phyloP scores from a whole-genome alignment of 2,329 filamentous ascomycete genomes.

The Cladosporium sp. region DNA sequence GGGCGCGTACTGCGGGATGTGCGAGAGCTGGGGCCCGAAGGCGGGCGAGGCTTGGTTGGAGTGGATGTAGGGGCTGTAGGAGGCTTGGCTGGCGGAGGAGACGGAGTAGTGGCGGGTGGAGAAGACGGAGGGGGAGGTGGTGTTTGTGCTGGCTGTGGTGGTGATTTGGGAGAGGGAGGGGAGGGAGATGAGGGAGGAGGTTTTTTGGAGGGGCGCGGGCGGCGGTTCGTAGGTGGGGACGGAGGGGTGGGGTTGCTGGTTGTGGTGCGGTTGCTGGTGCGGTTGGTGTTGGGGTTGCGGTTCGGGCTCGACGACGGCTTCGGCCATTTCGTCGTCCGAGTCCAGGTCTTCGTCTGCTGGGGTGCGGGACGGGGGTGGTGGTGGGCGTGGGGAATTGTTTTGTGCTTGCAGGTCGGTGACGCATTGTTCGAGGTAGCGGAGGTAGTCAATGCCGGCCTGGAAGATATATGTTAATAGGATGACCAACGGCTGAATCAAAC shows the following conservation, averaged over 20 bases:
- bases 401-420: slow-evolving; percentile 68
- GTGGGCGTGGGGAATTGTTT: slow-evolving; percentile 26
- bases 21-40: slow-evolving; percentile 44
- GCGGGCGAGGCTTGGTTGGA: slow-evolving; percentile 52
- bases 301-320: slow-evolving; percentile 23
- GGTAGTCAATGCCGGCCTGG: slow-evolving; percentile 91
- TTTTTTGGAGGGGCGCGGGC: slow-evolving; percentile 17
- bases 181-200: slow-evolving; percentile 32
- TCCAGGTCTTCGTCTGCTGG: slow-evolving; percentile 38
- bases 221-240: slow-evolving; percentile 29
- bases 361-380: slow-evolving; percentile 15
- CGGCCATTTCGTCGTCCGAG: slow-evolving; percentile 57
- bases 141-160: slow-evolving; percentile 25
- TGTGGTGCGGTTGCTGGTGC: not conserved
- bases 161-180: slow-evolving; percentile 31
- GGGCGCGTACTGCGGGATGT: slow-evolving; percentile 19
- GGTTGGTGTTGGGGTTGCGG: not conserved
- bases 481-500: not conserved
- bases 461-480: not conserved
- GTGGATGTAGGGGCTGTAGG: slow-evolving; percentile 33
- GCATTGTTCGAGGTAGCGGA: slow-evolving; percentile 88
- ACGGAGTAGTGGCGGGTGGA: slow-evolving; percentile 31
- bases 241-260: slow-evolving; percentile 2
- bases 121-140: slow-evolving; percentile 31
- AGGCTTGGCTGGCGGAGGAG: slow-evolving; percentile 30